Percentiles rank a stretch among this genome's conserved stretches.
These are phyloP conservation scores for Phaffia rhodozyma DNA, from an alignment of 1,284 basidiomycete species.

Conservation along the genomic window DNA sequence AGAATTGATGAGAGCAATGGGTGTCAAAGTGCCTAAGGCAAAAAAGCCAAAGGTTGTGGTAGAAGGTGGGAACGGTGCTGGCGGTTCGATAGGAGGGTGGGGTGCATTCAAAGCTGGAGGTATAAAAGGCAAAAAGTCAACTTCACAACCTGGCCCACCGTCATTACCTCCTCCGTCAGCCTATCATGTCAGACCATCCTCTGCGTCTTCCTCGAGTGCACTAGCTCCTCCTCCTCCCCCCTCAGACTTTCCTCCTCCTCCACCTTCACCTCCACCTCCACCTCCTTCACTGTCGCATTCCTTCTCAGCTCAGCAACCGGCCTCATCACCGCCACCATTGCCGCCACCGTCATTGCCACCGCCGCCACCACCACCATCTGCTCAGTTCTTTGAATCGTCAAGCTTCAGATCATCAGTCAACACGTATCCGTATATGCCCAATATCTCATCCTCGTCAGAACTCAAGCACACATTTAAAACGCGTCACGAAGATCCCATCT, in stretches of 20 bases:
- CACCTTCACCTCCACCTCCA: slow-evolving; percentile 1
- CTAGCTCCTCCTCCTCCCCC: background rate
- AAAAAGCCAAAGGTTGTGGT: background rate
- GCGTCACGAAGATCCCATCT: too few species aligned
- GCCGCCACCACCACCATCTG: too few species aligned
- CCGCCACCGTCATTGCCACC: background rate
- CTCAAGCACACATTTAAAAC: too few species aligned
- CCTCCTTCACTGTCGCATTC: background rate
- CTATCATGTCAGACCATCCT: background rate
- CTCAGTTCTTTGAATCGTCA: too few species aligned
- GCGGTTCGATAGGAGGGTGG: slow-evolving; percentile 2
- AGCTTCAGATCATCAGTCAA: too few species aligned
- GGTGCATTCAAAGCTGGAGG: background rate
- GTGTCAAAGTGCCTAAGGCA: slow-evolving; percentile 6
- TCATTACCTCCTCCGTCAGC: background rate
- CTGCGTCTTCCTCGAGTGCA: background rate
- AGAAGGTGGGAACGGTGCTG: background rate
- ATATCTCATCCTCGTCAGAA: too few species aligned
- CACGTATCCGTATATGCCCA: too few species aligned
- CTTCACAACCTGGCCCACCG: background rate
- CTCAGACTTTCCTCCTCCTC: background rate
- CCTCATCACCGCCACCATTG: background rate
- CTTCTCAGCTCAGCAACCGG: background rate
- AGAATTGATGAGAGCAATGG: slow-evolving; percentile 12
- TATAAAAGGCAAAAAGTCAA: background rate